A percentile compares a stretch with the other conserved stretches of the same genome.
Conservation (phyloP, 164 flowering plant species). For the Vitis rotundifolia region DNA sequence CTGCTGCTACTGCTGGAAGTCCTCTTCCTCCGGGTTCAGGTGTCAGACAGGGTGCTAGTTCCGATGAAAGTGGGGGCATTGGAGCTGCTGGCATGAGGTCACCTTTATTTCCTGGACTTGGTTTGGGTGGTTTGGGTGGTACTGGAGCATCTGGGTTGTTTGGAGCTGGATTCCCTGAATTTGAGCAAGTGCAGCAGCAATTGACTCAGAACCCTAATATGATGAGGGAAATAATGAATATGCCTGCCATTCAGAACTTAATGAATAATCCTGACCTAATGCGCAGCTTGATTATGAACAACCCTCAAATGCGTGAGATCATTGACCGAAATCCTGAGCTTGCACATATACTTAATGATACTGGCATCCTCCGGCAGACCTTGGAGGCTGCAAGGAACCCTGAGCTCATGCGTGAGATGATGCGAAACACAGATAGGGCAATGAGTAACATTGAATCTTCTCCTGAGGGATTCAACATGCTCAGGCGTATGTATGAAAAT, state of each 20-base stretch:
- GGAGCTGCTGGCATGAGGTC: constrained; percentile 31
- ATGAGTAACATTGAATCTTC: constrained; percentile 96
- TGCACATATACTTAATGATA: constrained; percentile 88
- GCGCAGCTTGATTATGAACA: constrained; percentile 81
- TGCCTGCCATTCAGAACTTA: constrained; percentile 77
- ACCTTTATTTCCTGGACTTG: constrained; percentile 40
- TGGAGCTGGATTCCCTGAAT: constrained; percentile 83
- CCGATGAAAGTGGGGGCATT: constrained; percentile 22
- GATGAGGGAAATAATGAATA: constrained; percentile 93
- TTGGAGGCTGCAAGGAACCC: constrained; percentile 93
- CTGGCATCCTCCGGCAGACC: constrained; percentile 82
- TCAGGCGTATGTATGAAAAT: constrained; percentile 97
- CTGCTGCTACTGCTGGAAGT: constrained; percentile 7
- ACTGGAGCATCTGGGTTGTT: constrained; percentile 53
- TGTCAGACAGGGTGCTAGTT: constrained; percentile 22
- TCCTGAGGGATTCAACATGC: constrained; percentile 97
- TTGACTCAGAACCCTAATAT: constrained; percentile 84
- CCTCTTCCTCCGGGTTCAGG: constrained; percentile 16
- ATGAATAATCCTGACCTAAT: constrained; percentile 92
- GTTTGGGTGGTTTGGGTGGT: constrained; percentile 34
- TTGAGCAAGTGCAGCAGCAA: constrained; percentile 85
- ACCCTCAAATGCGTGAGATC: constrained; percentile 94
- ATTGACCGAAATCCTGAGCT: constrained; percentile 94
- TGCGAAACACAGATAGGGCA: constrained; percentile 98
- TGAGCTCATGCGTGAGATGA: constrained; percentile 98